These are phyloP conservation scores for Globisporangium lucens DNA, from an alignment of 352 stramenopile genomes.

Conservation along the genomic window DNA sequence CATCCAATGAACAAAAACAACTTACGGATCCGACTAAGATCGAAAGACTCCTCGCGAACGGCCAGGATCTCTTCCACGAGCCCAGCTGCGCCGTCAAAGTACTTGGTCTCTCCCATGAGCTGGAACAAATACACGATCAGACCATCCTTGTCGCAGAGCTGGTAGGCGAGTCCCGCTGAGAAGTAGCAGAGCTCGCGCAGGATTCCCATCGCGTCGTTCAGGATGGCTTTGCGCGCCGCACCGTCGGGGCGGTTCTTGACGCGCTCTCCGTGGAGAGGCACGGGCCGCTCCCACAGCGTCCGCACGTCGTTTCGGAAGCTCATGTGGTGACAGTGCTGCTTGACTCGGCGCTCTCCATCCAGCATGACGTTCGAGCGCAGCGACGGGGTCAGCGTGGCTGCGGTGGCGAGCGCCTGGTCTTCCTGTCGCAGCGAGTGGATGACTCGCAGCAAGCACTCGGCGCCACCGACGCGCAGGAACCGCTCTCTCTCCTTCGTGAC, in stretches of 20 bases:
- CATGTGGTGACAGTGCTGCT: slow-evolving; percentile 26
- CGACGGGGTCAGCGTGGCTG: neutral
- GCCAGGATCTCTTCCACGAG: slow-evolving; percentile 94
- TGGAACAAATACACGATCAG: slow-evolving; percentile 94
- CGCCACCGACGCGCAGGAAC: slow-evolving; percentile 70
- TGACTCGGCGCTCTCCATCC: slow-evolving; percentile 23
- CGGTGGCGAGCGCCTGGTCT: slow-evolving; percentile 25
- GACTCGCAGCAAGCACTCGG: slow-evolving; percentile 72
- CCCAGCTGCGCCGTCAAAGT: slow-evolving; percentile 89
- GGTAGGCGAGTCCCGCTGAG: slow-evolving; percentile 54
- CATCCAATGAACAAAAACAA: slow-evolving; percentile 16
- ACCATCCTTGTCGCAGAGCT: slow-evolving; percentile 78
- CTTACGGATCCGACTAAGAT: slow-evolving; percentile 77
- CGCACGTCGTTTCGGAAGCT: slow-evolving; percentile 48
- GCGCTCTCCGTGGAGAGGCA: slow-evolving; percentile 27
- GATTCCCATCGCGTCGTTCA: slow-evolving; percentile 78
- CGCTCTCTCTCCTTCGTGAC: slow-evolving; percentile 53
- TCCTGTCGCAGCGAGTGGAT: slow-evolving; percentile 65
- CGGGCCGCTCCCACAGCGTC: slow-evolving; percentile 48
- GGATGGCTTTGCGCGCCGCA: slow-evolving; percentile 44
- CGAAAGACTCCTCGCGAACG: slow-evolving; percentile 74
- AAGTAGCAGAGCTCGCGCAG: slow-evolving; percentile 85
- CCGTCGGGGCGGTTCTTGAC: slow-evolving; percentile 46
- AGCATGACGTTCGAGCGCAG: slow-evolving; percentile 31
- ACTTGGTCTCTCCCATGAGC: slow-evolving; percentile 83